phyloP scores from a whole-genome alignment of 768 basidiomycete species.

The Mycena olivaceomarginata region DNA sequence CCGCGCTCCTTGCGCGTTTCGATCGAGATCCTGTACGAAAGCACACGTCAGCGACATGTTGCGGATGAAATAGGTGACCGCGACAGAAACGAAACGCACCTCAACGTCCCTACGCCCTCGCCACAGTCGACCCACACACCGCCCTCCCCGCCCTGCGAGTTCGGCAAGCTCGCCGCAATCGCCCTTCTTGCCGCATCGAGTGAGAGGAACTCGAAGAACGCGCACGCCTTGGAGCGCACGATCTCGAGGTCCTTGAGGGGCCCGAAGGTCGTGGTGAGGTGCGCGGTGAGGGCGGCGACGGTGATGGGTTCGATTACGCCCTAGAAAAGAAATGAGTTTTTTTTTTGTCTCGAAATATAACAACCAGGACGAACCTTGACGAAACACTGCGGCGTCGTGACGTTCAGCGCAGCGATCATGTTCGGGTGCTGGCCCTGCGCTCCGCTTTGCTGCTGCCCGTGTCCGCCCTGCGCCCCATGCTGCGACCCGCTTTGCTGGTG shows the following conservation, averaged over 20 bases:
- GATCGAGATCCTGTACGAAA: slow-evolving; percentile 73
- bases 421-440: slow-evolving; percentile 61
- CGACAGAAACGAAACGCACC: slow-evolving; percentile 20
- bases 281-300: slow-evolving; percentile 68
- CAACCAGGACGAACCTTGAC: slow-evolving; percentile 80
- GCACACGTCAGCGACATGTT: too few relatives aligned
- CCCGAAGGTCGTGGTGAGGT: slow-evolving; percentile 82
- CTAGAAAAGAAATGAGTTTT: slow-evolving; percentile 54
- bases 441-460: slow-evolving; percentile 53
- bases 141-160: slow-evolving; percentile 88
- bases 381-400: slow-evolving; percentile 90
- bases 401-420: slow-evolving; percentile 72
- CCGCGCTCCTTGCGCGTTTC: slow-evolving; percentile 95
- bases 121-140: slow-evolving; percentile 87
- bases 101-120: slow-evolving; percentile 60
- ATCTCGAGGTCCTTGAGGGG: slow-evolving; percentile 92
- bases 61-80: too few relatives aligned
- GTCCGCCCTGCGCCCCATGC: too few relatives aligned
- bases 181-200: slow-evolving; percentile 91
- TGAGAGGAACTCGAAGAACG: slow-evolving; percentile 91
- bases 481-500: too few relatives aligned
- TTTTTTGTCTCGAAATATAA: too few relatives aligned
- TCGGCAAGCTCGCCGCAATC: slow-evolving; percentile 83
- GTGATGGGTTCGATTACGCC: slow-evolving; percentile 82
- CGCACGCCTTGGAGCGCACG: slow-evolving; percentile 91